Conservation (phyloP, 1,139 yeast genomes). For the Eremothecium cymbalariae region DNA sequence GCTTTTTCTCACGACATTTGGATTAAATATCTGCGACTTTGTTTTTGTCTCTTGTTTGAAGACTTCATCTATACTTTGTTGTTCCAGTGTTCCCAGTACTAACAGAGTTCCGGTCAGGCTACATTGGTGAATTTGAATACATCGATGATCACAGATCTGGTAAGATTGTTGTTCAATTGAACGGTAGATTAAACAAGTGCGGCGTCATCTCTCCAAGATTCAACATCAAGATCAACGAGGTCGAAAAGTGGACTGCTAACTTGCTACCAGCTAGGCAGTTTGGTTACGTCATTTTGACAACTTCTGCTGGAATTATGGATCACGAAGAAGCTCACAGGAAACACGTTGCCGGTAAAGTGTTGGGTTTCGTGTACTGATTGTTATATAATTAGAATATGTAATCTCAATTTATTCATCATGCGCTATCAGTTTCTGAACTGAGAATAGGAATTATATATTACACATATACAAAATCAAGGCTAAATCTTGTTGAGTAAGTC, state of each 20-base stretch:
- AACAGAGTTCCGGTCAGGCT: constrained; percentile 41
- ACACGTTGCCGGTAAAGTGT: constrained; percentile 97
- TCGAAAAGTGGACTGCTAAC: constrained; percentile 97
- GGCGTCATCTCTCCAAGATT: constrained; percentile 98
- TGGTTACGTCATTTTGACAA: constrained; percentile 93
- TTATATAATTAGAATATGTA: too few relatives aligned
- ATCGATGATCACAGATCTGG: constrained; percentile 99
- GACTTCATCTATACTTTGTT: constrained; percentile 5
- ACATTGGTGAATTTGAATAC: constrained; percentile 98
- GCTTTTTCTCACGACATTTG: constrained; percentile 66
- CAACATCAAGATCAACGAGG: constrained; percentile 85
- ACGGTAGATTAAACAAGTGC: constrained; percentile 97
- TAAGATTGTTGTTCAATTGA: constrained; percentile 89
- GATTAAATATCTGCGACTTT: neutral
- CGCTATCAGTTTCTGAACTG: too few relatives aligned
- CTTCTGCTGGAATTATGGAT: constrained; percentile 99
- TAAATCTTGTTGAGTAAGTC: neutral
- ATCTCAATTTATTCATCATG: too few relatives aligned
- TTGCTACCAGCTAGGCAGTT: constrained; percentile 97
- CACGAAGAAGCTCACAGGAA: constrained; percentile 99
- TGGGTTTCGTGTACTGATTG: constrained; percentile 90
- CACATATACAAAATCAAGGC: too few relatives aligned
- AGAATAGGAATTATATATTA: too few relatives aligned
- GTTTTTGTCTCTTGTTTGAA: constrained; percentile 4
- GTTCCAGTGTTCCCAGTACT: constrained; percentile 19